These are phyloP conservation scores for Luffa aegyptiaca DNA, from an alignment of 306 rosid genomes.

Conservation along the genomic window DNA sequence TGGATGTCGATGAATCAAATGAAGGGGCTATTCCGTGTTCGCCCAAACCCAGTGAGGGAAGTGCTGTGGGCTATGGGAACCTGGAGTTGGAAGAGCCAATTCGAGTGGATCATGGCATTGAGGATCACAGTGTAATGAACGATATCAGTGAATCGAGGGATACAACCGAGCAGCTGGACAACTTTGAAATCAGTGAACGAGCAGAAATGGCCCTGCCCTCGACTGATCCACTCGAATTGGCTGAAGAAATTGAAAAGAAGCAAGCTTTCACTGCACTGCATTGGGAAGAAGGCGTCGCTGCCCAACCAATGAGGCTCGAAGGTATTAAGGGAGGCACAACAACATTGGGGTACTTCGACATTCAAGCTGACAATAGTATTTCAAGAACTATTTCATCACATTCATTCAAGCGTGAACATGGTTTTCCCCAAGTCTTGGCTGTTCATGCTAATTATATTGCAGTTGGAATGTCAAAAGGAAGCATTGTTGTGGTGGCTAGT, in stretches of 20 bases:
- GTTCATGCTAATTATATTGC: constrained; percentile 80
- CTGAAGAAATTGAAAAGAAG: constrained; percentile 84
- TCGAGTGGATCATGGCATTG: constrained; percentile 16
- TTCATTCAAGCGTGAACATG: constrained; percentile 69
- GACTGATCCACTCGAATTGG: constrained; percentile 63
- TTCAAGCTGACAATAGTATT: constrained; percentile 52
- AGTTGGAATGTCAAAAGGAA: constrained; percentile 86
- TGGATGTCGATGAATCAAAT: constrained; percentile 7
- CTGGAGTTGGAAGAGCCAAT: constrained; percentile 10
- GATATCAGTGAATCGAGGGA: constrained; percentile 49
- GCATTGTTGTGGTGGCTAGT: constrained; percentile 58
- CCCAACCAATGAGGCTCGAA: constrained; percentile 97
- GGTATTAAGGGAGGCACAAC: constrained; percentile 80
- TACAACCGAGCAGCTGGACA: constrained; percentile 54
- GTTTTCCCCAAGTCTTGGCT: constrained; percentile 77
- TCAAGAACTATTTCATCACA: constrained; percentile 59
- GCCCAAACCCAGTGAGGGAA: constrained; percentile 13
- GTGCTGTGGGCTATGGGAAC: constrained; percentile 9
- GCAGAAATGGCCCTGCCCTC: constrained; percentile 27
- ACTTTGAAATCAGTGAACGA: constrained; percentile 28
- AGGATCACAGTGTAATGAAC: constrained; percentile 27
- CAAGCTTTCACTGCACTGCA: constrained; percentile 86
- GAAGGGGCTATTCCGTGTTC: constrained; percentile 19
- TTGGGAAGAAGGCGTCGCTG: constrained; percentile 96
- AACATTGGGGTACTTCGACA: constrained; percentile 71